phyloP scores from a whole-genome alignment of 768 basidiomycete genomes.

The Lactifluus subvellereus region DNA sequence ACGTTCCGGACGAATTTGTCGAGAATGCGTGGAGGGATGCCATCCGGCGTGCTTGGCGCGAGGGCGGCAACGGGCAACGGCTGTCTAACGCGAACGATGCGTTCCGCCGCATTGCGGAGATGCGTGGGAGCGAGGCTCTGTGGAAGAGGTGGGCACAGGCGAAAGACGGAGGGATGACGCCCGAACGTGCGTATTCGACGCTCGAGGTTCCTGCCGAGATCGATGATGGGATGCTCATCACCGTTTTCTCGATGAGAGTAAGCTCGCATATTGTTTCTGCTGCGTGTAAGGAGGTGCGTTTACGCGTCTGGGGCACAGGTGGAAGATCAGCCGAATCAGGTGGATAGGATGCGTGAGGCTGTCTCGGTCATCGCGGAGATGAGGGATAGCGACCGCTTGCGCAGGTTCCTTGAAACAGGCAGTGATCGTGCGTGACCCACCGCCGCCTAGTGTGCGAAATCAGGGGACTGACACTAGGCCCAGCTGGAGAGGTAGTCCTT shows the following conservation, averaged over 20 bases:
- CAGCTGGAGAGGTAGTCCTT: slow-evolving; percentile 60
- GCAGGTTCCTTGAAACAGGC: slow-evolving; percentile 58
- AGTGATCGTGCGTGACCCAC: slow-evolving; percentile 58
- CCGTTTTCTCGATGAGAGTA: slow-evolving; percentile 67
- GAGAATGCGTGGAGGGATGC: slow-evolving; percentile 62
- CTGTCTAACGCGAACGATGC: slow-evolving; percentile 60
- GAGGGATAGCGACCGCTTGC: slow-evolving; percentile 65
- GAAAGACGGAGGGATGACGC: slow-evolving; percentile 56
- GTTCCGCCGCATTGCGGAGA: slow-evolving; percentile 62
- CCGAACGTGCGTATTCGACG: slow-evolving; percentile 63
- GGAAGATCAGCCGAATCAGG: slow-evolving; percentile 62
- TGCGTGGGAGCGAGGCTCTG: slow-evolving; percentile 46
- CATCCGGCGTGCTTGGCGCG: slow-evolving; percentile 51
- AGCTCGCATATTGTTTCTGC: slow-evolving; percentile 26
- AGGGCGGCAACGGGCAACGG: slow-evolving; percentile 38
- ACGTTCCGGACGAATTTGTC: slow-evolving; percentile 64
- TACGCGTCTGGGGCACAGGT: slow-evolving; percentile 39
- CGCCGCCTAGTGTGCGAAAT: not conserved
- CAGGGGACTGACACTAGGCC: not conserved
- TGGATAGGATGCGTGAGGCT: slow-evolving; percentile 68
- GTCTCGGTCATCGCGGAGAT: slow-evolving; percentile 68
- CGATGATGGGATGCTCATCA: slow-evolving; percentile 73
- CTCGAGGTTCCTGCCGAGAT: slow-evolving; percentile 66
- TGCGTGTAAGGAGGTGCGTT: slow-evolving; percentile 13
- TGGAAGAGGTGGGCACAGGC: slow-evolving; percentile 48